Conservation (phyloP, 2,329 filamentous ascomycete genomes). For the Beauveria brongniartii region DNA sequence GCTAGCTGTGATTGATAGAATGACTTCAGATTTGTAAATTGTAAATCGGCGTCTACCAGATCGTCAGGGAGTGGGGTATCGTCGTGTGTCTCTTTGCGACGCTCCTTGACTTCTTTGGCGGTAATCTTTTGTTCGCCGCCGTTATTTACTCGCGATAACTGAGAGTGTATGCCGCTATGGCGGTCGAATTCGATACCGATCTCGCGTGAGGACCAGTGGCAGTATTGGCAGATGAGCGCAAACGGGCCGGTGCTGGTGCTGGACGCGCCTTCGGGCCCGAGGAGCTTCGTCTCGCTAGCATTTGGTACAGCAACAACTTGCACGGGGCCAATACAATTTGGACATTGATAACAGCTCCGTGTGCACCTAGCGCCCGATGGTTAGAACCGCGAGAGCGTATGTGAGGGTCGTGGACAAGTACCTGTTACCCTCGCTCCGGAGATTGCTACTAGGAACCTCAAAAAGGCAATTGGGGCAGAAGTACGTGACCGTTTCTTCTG, state of each 20-base stretch:
- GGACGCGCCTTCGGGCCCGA: conserved; percentile 31
- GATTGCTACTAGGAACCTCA: conserved; percentile 86
- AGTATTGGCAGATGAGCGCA: conserved; percentile 80
- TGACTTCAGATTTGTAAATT: conserved; percentile 64
- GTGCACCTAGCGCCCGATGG: conserved; percentile 59
- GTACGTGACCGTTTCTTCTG: conserved; percentile 90
- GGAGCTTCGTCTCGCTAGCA: conserved; percentile 35
- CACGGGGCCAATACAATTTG: conserved; percentile 75
- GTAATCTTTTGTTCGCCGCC: conserved; percentile 46
- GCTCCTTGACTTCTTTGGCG: conserved; percentile 42
- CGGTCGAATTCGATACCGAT: conserved; percentile 87
- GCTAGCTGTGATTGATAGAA: conserved; percentile 79
- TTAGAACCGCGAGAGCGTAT: not conserved
- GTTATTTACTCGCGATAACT: conserved; percentile 64
- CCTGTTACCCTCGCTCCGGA: conserved; percentile 91
- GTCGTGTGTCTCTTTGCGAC: conserved; percentile 38
- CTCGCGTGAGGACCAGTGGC: conserved; percentile 85
- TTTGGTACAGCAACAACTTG: conserved; percentile 64
- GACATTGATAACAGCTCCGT: conserved; percentile 92
- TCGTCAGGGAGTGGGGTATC: conserved; percentile 31
- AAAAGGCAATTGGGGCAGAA: conserved; percentile 95
- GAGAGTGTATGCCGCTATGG: conserved; percentile 74
- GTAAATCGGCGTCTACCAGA: conserved; percentile 54
- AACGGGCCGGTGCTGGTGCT: conserved; percentile 46
- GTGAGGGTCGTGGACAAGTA: conserved; percentile 32